Conservation (phyloP, 1,139 yeast genomes). For the Candida gigantensis region DNA sequence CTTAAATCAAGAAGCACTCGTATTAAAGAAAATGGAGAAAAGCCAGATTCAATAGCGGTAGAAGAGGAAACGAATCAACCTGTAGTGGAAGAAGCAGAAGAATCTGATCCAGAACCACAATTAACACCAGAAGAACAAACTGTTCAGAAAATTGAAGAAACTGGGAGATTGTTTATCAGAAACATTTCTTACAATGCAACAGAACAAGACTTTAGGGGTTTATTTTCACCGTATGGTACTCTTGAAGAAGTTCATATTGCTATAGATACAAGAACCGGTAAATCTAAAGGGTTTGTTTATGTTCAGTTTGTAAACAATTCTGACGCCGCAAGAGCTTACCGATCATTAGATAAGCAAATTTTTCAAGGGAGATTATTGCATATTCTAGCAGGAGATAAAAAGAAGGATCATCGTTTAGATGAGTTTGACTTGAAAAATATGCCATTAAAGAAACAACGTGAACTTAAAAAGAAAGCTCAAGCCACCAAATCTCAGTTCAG, state of each 20-base stretch:
- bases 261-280: constrained; percentile 83
- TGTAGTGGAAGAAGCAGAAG: constrained; percentile 15
- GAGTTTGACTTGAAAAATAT: constrained; percentile 88
- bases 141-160: constrained; percentile 54
- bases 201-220: constrained; percentile 70
- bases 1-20: constrained; percentile 73
- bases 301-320: constrained; percentile 65
- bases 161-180: constrained; percentile 87
- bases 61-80: constrained; percentile 21
- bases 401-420: constrained; percentile 76
- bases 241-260: constrained; percentile 88
- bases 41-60: constrained; percentile 20
- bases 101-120: constrained; percentile 19
- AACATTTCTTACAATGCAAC: constrained; percentile 79
- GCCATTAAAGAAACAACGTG: constrained; percentile 89
- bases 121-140: constrained; percentile 40
- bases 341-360: constrained; percentile 77
- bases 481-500: constrained; percentile 86
- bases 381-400: constrained; percentile 81
- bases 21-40: constrained; percentile 56
- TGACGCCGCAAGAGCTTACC: constrained; percentile 76
- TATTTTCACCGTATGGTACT: constrained; percentile 59
- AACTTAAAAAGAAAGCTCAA: constrained; percentile 76
- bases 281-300: constrained; percentile 92
- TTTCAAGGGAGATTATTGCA: constrained; percentile 94